A percentile compares a stretch with the other conserved stretches of the same genome.
Evolutionary conservation across 768 basidiomycete genomes (phyloP).

Genomic region (Fomitopsis pulvina): DNA sequence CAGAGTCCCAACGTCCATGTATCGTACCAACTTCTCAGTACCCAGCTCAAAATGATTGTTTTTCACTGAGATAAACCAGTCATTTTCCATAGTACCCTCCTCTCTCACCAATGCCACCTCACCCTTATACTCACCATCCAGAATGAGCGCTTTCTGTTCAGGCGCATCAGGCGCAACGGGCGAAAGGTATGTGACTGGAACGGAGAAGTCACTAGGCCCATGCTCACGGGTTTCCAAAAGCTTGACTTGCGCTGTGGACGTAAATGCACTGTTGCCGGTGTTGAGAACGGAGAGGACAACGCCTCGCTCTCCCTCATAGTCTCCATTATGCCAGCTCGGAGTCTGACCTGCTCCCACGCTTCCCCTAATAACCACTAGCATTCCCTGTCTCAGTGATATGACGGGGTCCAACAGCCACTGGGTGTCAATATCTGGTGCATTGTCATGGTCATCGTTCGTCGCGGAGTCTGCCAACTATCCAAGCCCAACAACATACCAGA

Average conservation of each 20-base stretch:
- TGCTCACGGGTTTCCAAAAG: slow-evolving; percentile 2
- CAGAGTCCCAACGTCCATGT: neutral
- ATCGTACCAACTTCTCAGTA: neutral
- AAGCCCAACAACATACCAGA: no score
- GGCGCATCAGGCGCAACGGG: slow-evolving; percentile 7
- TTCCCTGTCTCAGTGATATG: slow-evolving; percentile 1
- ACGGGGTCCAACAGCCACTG: slow-evolving; percentile 7
- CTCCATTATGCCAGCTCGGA: slow-evolving; percentile 9
- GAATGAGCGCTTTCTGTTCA: slow-evolving; percentile 8
- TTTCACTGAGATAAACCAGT: slow-evolving; percentile 12
- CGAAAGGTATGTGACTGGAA: slow-evolving; percentile 6
- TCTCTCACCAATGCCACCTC: slow-evolving; percentile 8
- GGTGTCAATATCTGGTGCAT: neutral
- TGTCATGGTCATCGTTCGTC: no score
- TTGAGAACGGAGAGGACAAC: slow-evolving; percentile 12
- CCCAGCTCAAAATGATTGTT: slow-evolving; percentile 10
- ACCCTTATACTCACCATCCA: slow-evolving; percentile 8
- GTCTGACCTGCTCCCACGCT: neutral
- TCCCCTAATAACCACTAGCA: slow-evolving; percentile 5
- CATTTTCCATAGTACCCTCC: slow-evolving; percentile 6
- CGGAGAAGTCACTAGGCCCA: neutral
- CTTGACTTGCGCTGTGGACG: slow-evolving; percentile 10
- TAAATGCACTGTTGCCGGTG: slow-evolving; percentile 8
- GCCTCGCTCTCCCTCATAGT: slow-evolving; percentile 9
- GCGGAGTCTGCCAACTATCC: no score